Percentiles rank a stretch among this genome's conserved stretches.
phyloP scores from a whole-genome alignment of 148 eudicot species.

The Talinum fruticosum region DNA sequence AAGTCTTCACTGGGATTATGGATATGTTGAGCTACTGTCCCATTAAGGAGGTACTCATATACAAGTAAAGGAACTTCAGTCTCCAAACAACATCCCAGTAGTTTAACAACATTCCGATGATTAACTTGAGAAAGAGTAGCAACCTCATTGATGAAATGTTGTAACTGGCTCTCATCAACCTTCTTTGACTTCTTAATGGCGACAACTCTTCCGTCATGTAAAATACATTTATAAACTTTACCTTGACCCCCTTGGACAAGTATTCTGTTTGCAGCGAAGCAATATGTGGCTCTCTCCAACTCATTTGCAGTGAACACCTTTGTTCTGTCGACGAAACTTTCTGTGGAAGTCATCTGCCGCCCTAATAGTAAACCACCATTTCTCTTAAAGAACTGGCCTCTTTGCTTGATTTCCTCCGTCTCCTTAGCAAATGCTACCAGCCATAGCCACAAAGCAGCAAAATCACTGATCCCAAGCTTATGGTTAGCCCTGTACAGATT shows the following conservation, averaged over 20 bases:
- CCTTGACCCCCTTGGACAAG: conserved; percentile 27
- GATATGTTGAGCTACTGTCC: neutral
- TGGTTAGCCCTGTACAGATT: conserved; percentile 17
- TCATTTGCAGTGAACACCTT: conserved; percentile 20
- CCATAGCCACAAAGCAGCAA: conserved; percentile 17
- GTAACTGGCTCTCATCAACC: neutral
- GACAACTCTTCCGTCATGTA: neutral
- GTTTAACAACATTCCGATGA: conserved; percentile 22
- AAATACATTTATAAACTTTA: conserved; percentile 9
- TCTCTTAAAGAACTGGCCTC: conserved; percentile 18
- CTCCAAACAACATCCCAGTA: neutral
- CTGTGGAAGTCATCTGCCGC: conserved; percentile 20
- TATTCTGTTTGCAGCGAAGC: conserved; percentile 18
- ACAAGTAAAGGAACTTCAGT: conserved; percentile 9
- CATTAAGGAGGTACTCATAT: neutral
- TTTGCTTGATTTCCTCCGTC: neutral
- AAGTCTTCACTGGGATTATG: neutral
- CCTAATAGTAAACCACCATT: conserved; percentile 20
- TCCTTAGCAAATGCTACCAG: neutral
- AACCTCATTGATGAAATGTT: conserved; percentile 1
- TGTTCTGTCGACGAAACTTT: conserved; percentile 18
- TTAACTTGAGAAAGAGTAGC: conserved; percentile 4
- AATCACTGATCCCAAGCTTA: conserved; percentile 19
- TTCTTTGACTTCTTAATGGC: conserved; percentile 5
- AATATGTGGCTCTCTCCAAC: conserved; percentile 21